Evolutionary conservation across 2,329 filamentous ascomycete genomes (phyloP), one percentile per base, ranked within the genome.

Genomic region (Endoconidiophora laricicola): DNA sequence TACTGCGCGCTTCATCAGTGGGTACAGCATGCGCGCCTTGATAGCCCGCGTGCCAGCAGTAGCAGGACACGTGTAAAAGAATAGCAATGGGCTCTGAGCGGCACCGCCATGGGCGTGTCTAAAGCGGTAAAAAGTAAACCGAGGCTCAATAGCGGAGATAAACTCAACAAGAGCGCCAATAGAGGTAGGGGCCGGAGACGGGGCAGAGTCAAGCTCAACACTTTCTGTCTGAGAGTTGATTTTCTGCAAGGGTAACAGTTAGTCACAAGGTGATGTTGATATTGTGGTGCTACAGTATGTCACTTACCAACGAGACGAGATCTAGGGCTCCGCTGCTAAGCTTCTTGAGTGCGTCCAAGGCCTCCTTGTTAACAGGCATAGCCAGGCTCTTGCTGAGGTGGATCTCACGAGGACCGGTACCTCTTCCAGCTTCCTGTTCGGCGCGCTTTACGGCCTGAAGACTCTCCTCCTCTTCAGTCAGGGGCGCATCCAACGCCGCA

Each of bases 11-110:
- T 79, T 80, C 68, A 79, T 80, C 23, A 80, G 67, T 33, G 85
- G 83, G 62, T 91, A 91, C 60, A 91, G 65, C 86, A 93, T 93
- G 55, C 84, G 73, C 65, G 83, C 81, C 67, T 86, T 88, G 67
- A 91, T 83, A 48, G 74, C 69, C 65, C 79, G 84, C 48, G 72
- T 77, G 24, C 69, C 74, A 0, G 74, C 66, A 3, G 80, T 72
- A 6, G 73, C 68, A 0, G 86, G 86, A 62, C 83, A 87, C 4
- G 84, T 90, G 66, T 87, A 90, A 61, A 91, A 78, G 67, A 91
- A 91, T 4, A 90, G 69, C 44, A 90, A 68, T 2, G 79, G 76
- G 50, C 69, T 72, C 48, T 69, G 66, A 53, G 72, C 65, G 43
- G 60, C 55, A 20, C 76, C 76, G 29, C 68, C 65, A 54, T 77